Evolutionary conservation across 805 yeast genomes (phyloP), one percentile per base, ranked within the genome.

Genomic region (Lachancea thermotolerans): DNA sequence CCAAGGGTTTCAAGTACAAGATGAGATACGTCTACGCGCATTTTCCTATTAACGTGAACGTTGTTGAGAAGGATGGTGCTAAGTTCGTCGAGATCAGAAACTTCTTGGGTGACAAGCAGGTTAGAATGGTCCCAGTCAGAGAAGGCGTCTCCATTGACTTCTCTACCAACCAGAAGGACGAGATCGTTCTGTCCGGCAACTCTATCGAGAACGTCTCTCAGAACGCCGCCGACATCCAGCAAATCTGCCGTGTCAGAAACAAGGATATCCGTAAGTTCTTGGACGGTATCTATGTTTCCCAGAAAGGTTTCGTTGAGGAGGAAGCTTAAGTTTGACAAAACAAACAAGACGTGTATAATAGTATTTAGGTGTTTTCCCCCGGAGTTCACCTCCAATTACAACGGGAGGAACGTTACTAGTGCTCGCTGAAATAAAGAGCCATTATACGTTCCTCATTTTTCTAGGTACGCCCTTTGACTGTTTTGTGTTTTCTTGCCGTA

Each of bases 221-320:
- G 78, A 85, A 89, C 69, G 93, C 95, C 74, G 99, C 99, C 67
- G 96, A 89, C 70, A 80, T 93, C 66, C 96, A 91, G 77, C 98
- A 91, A 79, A 81, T 81, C 73, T 89, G 97, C 81, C 82, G 95
- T 74, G 98, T 89, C 70, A 86, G 96, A 81, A 91, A 91, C 93
- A 93, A 93, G 91, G 99, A 91, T 93, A 91, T 93, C 90, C 87
- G 99, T 79, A 91, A 91, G 82, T 91, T 91, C 83, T 85, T 93
- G 81, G 99, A 95, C 75, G 99, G 99, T 89, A 90, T 91, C 78
- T 91, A 91, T 75, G 99, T 91, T 66, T 90, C 97, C 61, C 95
- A 85, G 78, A 85, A 85, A 76, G 95, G 96, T 68, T 77, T 77
- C 71, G 78, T 91, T 69, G 85, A 41, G 17, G 39, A 16, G 4